Conservation (phyloP, 257 asterid species). For the Petrea volubilis region DNA sequence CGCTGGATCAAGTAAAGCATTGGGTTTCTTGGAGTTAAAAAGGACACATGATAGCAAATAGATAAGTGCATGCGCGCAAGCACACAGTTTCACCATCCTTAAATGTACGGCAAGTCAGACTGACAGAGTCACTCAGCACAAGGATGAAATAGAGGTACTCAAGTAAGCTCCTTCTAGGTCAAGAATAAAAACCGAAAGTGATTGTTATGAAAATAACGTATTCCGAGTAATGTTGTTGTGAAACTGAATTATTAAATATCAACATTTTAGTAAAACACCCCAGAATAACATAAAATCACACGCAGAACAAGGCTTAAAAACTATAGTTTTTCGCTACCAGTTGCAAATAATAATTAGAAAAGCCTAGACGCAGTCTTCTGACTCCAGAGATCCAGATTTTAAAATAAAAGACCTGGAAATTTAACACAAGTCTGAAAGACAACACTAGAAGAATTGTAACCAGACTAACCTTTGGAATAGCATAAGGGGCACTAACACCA, state of each 20-base stretch:
- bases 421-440: not conserved
- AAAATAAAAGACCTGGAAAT: slow-evolving; percentile 19
- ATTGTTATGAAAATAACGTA: not conserved
- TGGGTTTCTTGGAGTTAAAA: not conserved
- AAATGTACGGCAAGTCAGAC: not conserved
- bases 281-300: not conserved
- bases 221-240: not conserved
- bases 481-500: slow-evolving; percentile 76
- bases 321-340: not conserved
- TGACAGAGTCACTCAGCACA: not conserved
- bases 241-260: not conserved
- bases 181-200: not conserved
- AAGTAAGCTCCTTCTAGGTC: not conserved
- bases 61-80: not conserved
- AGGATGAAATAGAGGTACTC: not conserved
- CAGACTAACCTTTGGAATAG: slow-evolving; percentile 74
- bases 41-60: not conserved
- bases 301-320: not conserved
- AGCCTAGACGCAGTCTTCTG: not conserved
- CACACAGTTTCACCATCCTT: not conserved
- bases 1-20: not conserved
- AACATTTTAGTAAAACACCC: slow-evolving; percentile 1
- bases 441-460: not conserved
- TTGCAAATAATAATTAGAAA: slow-evolving; percentile 6
- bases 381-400: slow-evolving; percentile 6